Evolutionary conservation across 768 basidiomycete species (phyloP).

Genomic region (Mycena belliarum): DNA sequence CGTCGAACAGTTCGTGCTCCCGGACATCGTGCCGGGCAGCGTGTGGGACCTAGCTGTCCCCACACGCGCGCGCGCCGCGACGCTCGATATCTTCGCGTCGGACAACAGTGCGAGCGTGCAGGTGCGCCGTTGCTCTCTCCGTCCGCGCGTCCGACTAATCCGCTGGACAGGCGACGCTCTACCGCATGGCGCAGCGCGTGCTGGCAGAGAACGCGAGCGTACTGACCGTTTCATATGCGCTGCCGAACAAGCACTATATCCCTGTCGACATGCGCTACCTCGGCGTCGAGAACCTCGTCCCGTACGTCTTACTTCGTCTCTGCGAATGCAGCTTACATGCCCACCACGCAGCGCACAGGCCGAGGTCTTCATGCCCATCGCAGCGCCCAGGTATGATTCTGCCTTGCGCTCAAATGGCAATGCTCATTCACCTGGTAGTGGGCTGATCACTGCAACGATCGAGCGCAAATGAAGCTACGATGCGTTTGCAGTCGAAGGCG

Average conservation of each 20-base stretch:
- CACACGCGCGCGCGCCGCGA: conserved; percentile 56
- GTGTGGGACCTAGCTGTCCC: conserved; percentile 64
- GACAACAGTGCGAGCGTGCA: conserved; percentile 94
- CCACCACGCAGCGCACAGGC: conserved; percentile 60
- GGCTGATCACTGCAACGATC: conserved; percentile 18
- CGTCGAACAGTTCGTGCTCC: conserved; percentile 51
- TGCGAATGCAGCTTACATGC: too few relatives aligned
- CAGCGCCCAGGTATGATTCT: conserved; percentile 82
- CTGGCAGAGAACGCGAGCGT: conserved; percentile 65
- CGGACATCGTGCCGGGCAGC: conserved; percentile 36
- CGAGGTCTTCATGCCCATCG: conserved; percentile 85
- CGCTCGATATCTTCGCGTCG: conserved; percentile 78
- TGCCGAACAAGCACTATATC: conserved; percentile 96
- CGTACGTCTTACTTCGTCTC: conserved; percentile 39
- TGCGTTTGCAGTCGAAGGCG: too few relatives aligned
- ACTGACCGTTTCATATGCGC: conserved; percentile 61
- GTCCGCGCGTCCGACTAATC: too few relatives aligned
- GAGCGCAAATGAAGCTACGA: conserved; percentile 12
- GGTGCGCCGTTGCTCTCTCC: too few relatives aligned
- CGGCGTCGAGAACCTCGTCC: conserved; percentile 67
- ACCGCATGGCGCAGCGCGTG: conserved; percentile 81
- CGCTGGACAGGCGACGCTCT: conserved; percentile 85
- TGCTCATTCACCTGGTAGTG: conserved; percentile 15
- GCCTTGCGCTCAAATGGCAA: conserved; percentile 19
- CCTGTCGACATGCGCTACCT: conserved; percentile 82